Conservation (phyloP, 768 basidiomycete genomes). For the Kwoniella bestiolae region DNA sequence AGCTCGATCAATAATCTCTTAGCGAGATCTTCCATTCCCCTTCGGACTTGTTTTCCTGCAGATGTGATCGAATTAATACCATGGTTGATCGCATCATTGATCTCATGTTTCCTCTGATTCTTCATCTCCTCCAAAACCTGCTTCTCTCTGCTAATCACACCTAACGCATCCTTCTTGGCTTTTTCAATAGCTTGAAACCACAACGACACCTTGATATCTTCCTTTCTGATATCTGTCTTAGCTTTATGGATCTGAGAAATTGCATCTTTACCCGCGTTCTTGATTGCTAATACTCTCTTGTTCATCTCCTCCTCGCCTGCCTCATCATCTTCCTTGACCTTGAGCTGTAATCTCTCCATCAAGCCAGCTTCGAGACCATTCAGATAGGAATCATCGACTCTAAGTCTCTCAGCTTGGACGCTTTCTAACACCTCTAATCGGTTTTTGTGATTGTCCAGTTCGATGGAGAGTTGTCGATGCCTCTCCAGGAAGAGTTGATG, state of each 20-base stretch:
- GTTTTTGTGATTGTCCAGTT: not conserved
- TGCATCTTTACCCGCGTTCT: not conserved
- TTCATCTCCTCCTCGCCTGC: not conserved
- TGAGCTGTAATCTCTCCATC: not conserved
- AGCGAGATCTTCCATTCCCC: not conserved
- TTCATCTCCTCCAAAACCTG: conserved; percentile 2
- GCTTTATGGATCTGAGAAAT: not conserved
- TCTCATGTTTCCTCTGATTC: not conserved
- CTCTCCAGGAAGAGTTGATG: not conserved
- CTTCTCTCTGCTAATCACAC: not conserved
- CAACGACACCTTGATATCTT: not conserved
- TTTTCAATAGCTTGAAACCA: not conserved
- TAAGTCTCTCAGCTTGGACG: no score
- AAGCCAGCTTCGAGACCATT: not conserved
- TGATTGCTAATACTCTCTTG: not conserved
- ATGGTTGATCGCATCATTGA: not conserved
- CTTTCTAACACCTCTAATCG: not conserved
- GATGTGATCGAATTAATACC: not conserved
- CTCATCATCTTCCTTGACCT: not conserved
- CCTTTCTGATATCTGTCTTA: not conserved
- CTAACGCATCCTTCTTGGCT: not conserved
- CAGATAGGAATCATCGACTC: not conserved
- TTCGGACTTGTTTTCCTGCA: no score
- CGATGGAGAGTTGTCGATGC: not conserved
- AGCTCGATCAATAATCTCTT: not conserved